A percentile compares a stretch with the other conserved stretches of the same genome.
Evolutionary conservation across 2,329 filamentous ascomycete genomes (phyloP).

Genomic region (Metarhizium anisopliae): DNA sequence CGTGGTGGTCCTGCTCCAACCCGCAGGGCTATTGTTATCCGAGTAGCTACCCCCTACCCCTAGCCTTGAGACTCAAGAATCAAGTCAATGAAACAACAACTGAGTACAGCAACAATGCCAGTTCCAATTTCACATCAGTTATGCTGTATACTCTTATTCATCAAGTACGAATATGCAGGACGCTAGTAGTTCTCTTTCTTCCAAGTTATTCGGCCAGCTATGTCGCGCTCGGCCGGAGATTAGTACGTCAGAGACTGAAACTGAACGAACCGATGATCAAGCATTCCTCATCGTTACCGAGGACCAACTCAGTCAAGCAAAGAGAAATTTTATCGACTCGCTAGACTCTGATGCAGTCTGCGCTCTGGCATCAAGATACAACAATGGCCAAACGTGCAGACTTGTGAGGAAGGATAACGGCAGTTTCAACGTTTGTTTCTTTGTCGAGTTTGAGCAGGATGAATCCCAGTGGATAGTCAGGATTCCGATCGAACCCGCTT

Average conservation of each 20-base stretch:
- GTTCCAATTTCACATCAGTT: background rate
- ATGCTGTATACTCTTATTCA: background rate
- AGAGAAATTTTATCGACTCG: slow-evolving; percentile 12
- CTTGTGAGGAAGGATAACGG: slow-evolving; percentile 10
- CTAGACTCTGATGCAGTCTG: slow-evolving; percentile 11
- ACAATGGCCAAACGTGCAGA: slow-evolving; percentile 9
- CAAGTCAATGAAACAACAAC: too few species aligned
- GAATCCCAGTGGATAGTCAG: slow-evolving; percentile 14
- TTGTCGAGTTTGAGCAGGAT: slow-evolving; percentile 9
- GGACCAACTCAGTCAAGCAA: background rate
- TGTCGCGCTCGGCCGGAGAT: background rate
- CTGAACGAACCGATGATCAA: background rate
- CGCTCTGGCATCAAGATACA: slow-evolving; percentile 13
- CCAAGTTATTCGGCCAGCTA: background rate
- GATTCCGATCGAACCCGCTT: slow-evolving; percentile 14
- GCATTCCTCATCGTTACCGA: background rate
- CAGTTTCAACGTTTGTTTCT: slow-evolving; percentile 16
- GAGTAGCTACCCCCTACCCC: background rate
- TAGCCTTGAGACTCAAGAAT: too few species aligned
- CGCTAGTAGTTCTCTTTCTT: background rate
- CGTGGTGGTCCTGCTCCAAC: background rate
- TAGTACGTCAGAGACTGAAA: background rate
- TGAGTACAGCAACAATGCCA: background rate
- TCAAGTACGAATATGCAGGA: background rate
- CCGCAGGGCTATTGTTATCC: background rate